Evolutionary conservation across 2,329 filamentous ascomycete species (phyloP).

Genomic region (Aspergillus intermedius): DNA sequence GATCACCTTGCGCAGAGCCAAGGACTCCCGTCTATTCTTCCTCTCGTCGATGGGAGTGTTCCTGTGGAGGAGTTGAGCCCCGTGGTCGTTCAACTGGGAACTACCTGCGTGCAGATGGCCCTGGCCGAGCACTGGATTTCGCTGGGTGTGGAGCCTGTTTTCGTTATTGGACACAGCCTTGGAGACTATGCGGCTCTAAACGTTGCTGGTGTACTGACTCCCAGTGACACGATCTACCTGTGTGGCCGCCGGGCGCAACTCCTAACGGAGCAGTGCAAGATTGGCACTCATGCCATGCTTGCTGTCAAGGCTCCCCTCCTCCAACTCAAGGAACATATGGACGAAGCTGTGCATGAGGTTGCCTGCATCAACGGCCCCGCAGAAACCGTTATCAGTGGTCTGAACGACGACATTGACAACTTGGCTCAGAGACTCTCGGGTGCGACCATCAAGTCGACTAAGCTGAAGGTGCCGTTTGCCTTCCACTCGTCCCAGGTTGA

Average conservation of each 20-base stretch:
- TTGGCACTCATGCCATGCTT: constrained; percentile 41
- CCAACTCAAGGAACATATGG: constrained; percentile 25
- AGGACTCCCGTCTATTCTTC: constrained; percentile 32
- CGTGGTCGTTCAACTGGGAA: constrained; percentile 31
- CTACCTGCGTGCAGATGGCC: constrained; percentile 36
- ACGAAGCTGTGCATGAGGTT: constrained; percentile 23
- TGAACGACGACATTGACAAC: constrained; percentile 29
- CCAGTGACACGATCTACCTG: constrained; percentile 34
- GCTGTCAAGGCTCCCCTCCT: constrained; percentile 35
- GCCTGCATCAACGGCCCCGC: constrained; percentile 41
- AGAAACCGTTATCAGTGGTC: constrained; percentile 39
- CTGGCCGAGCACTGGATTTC: constrained; percentile 30
- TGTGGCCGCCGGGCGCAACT: constrained; percentile 37
- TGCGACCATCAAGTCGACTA: constrained; percentile 35
- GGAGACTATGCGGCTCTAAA: constrained; percentile 39
- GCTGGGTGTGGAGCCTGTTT: constrained; percentile 31
- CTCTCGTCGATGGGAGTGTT: constrained; percentile 27
- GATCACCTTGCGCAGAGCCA: constrained; percentile 27
- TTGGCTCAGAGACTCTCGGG: constrained; percentile 30
- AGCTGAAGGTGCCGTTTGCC: constrained; percentile 39
- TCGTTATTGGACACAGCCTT: constrained; percentile 38
- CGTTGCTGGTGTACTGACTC: constrained; percentile 32
- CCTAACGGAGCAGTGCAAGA: constrained; percentile 33
- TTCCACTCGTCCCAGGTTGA: constrained; percentile 45
- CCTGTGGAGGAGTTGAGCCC: constrained; percentile 25